A percentile compares a stretch with the other conserved stretches of the same genome.
phyloP scores from a whole-genome alignment of 164 flowering plant genomes.

The Euptelea pleiosperma region DNA sequence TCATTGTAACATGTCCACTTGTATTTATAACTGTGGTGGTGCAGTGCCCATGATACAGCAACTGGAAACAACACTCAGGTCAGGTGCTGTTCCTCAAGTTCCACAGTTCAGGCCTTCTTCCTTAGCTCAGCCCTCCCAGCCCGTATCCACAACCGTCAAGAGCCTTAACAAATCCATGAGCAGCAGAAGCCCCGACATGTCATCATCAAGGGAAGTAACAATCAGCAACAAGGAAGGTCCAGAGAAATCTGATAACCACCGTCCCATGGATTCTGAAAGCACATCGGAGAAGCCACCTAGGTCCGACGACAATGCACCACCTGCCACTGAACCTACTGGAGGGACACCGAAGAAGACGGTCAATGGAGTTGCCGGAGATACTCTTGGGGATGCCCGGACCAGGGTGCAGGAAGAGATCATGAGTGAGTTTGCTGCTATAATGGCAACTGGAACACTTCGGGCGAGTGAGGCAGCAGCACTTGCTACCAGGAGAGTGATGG shows the following conservation, averaged over 20 bases:
- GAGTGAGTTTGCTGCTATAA: constrained; percentile 74
- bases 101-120: constrained; percentile 74
- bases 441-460: constrained; percentile 79
- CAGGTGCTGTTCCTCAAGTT: constrained; percentile 81
- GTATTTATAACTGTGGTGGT: background rate
- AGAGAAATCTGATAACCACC: background rate
- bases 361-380: constrained; percentile 36
- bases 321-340: constrained; percentile 25
- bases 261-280: background rate
- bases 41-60: constrained; percentile 99
- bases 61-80: constrained; percentile 66
- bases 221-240: background rate
- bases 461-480: constrained; percentile 98
- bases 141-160: background rate
- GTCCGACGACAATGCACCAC: constrained; percentile 7
- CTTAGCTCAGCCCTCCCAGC: constrained; percentile 19
- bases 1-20: background rate
- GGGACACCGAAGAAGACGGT: constrained; percentile 10
- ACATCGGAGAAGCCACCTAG: constrained; percentile 1
- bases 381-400: constrained; percentile 71
- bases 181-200: background rate
- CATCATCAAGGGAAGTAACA: background rate
- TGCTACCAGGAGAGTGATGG: constrained; percentile 90
- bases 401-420: constrained; percentile 84
- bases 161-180: constrained; percentile 3